A percentile compares a stretch with the other conserved stretches of the same genome.
These are phyloP conservation scores for Sinapis alba DNA, from an alignment of 441 rosid genomes.

Conservation along the genomic window DNA sequence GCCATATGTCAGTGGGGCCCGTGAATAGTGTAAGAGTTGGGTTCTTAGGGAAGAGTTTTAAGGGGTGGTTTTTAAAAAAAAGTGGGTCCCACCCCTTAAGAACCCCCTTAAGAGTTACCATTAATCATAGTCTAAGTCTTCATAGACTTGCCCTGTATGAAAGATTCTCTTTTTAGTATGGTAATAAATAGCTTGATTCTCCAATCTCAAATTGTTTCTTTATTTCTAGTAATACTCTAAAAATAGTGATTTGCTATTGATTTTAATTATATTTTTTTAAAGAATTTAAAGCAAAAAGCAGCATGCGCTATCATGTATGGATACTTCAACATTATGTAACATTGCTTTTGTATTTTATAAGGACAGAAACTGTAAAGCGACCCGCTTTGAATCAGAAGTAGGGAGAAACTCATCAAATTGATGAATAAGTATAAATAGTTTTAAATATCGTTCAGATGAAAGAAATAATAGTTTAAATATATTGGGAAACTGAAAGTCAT, in stretches of 20 bases:
- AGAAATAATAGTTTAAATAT: background rate
- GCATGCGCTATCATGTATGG: background rate
- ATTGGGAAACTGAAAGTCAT: background rate
- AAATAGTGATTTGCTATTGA: background rate
- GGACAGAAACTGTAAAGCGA: background rate
- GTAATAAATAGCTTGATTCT: background rate
- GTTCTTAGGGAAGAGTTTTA: too few species aligned
- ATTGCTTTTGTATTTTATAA: background rate
- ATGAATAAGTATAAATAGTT: background rate
- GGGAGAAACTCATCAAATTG: background rate
- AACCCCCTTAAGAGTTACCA: too few species aligned
- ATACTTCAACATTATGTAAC: background rate
- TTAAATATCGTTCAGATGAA: too few species aligned
- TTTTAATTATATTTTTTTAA: background rate
- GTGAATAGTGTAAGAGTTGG: too few species aligned
- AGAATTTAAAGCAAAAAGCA: conserved; percentile 8
- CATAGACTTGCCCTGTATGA: background rate
- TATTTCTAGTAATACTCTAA: background rate
- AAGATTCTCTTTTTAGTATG: background rate
- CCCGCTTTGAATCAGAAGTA: background rate
- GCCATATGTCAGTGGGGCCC: too few species aligned
- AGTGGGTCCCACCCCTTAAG: too few species aligned
- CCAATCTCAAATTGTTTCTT: background rate
- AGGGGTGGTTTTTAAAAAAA: too few species aligned
- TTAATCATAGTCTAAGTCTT: too few species aligned